Evolutionary conservation across 2,329 filamentous ascomycete species (phyloP).

Genomic region (Trichoderma asperellum): DNA sequence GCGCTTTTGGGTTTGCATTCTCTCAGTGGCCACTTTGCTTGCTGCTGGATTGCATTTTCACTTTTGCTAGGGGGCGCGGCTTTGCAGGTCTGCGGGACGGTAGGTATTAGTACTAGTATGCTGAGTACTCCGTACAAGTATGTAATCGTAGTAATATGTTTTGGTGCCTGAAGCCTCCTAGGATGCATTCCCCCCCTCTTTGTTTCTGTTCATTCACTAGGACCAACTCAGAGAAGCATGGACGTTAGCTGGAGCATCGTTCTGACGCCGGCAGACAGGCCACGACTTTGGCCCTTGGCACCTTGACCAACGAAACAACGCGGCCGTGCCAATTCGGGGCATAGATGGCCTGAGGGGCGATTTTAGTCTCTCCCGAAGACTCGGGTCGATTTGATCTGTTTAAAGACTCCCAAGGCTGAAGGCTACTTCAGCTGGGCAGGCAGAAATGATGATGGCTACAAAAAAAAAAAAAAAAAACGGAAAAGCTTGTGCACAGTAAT

Average conservation of each 20-base stretch:
- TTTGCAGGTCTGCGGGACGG: background rate
- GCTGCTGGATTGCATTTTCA: background rate
- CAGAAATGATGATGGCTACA: background rate
- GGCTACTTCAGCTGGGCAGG: background rate
- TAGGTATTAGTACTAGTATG: slow-evolving; percentile 3
- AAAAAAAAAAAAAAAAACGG: background rate
- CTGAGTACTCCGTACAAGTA: background rate
- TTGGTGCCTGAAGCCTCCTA: background rate
- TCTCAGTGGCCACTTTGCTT: slow-evolving; percentile 9
- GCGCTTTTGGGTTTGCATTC: background rate
- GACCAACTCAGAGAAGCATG: slow-evolving; percentile 26
- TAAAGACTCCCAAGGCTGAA: slow-evolving; percentile 34
- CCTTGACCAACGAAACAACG: slow-evolving; percentile 33
- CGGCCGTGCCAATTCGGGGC: slow-evolving; percentile 33
- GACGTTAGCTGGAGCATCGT: slow-evolving; percentile 26
- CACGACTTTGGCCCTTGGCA: slow-evolving; percentile 22
- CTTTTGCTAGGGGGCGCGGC: background rate
- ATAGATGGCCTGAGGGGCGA: slow-evolving; percentile 29
- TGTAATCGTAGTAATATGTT: background rate
- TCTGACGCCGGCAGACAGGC: slow-evolving; percentile 26
- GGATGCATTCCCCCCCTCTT: background rate
- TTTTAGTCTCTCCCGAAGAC: slow-evolving; percentile 47
- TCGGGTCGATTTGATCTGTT: slow-evolving; percentile 46
- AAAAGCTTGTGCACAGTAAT: background rate
- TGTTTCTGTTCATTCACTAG: slow-evolving; percentile 13